A percentile compares a stretch with the other conserved stretches of the same genome.
phyloP scores from a whole-genome alignment of 331 rosid species.

The Acacia concinna region DNA sequence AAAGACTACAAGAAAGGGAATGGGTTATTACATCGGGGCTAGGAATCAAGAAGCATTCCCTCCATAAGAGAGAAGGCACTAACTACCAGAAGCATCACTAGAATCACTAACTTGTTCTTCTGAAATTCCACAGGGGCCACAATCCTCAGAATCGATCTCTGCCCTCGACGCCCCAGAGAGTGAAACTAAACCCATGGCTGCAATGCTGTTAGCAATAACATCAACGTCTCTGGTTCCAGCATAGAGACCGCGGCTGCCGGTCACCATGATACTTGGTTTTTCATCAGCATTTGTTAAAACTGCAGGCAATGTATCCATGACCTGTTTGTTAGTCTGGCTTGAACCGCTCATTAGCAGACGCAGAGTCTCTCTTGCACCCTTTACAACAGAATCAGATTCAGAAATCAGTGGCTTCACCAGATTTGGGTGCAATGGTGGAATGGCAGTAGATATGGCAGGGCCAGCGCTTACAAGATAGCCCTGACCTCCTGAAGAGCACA shows the following conservation, averaged over 20 bases:
- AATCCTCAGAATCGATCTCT: slow-evolving; percentile 31
- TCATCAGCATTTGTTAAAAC: slow-evolving; percentile 59
- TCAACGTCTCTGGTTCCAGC: slow-evolving; percentile 65
- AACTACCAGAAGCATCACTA: slow-evolving; percentile 36
- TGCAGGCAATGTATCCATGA: slow-evolving; percentile 66
- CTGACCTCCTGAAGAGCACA: slow-evolving; percentile 93
- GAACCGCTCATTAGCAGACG: slow-evolving; percentile 82
- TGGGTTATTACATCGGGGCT: slow-evolving; percentile 35
- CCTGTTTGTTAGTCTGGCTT: slow-evolving; percentile 59
- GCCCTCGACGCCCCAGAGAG: slow-evolving; percentile 57
- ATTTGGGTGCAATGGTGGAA: slow-evolving; percentile 72
- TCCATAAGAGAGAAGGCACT: slow-evolving; percentile 23
- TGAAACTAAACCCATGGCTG: slow-evolving; percentile 82
- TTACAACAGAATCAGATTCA: slow-evolving; percentile 69
- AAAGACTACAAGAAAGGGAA: slow-evolving; percentile 8
- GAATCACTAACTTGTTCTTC: slow-evolving; percentile 36
- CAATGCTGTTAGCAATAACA: slow-evolving; percentile 74
- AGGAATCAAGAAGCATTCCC: slow-evolving; percentile 30
- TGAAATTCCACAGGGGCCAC: slow-evolving; percentile 32
- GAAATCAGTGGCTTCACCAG: slow-evolving; percentile 73
- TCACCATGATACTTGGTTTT: slow-evolving; percentile 53
- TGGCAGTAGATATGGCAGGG: slow-evolving; percentile 65
- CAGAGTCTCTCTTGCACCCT: slow-evolving; percentile 91
- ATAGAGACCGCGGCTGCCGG: slow-evolving; percentile 89
- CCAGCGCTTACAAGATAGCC: slow-evolving; percentile 94